Evolutionary conservation across 768 basidiomycete species (phyloP).

Genomic region (Neoboletus magnificus): DNA sequence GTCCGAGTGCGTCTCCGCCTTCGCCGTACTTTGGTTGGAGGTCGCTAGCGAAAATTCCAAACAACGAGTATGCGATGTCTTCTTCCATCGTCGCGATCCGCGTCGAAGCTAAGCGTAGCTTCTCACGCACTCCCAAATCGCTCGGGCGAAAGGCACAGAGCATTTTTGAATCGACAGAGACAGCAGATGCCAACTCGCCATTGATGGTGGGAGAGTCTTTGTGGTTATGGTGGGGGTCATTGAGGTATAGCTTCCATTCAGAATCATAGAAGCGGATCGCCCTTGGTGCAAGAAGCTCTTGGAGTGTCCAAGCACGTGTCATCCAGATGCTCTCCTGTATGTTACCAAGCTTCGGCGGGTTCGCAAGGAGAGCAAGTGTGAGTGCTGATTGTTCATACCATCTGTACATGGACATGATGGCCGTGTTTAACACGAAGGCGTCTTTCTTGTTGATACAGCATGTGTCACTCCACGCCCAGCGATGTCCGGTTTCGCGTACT

Average conservation of each 20-base stretch:
- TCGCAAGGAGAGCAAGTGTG: not conserved
- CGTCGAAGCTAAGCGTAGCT: slow-evolving; percentile 2
- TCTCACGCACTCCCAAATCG: not conserved
- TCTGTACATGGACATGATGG: slow-evolving; percentile 6
- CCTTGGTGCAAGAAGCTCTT: slow-evolving; percentile 8
- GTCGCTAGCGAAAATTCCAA: slow-evolving; percentile 5
- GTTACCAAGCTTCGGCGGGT: not conserved
- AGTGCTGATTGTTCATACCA: slow-evolving; percentile 4
- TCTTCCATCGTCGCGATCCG: not conserved
- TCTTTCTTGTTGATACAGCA: slow-evolving; percentile 1
- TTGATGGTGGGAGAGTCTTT: not conserved
- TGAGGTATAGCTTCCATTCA: slow-evolving; percentile 1
- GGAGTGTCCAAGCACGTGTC: slow-evolving; percentile 4
- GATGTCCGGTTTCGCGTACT: not conserved
- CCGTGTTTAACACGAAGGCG: not conserved
- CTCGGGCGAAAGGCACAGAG: not conserved
- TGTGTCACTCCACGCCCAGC: slow-evolving; percentile 4
- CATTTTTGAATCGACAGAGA: not conserved
- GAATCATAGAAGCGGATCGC: slow-evolving; percentile 8
- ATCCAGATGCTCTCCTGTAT: slow-evolving; percentile 3
- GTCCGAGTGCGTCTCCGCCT: not conserved
- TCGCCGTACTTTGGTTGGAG: slow-evolving; percentile 2
- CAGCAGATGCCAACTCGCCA: not conserved
- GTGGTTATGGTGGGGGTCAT: not conserved
- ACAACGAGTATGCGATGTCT: not conserved